phyloP scores from a whole-genome alignment of 352 stramenopile genomes.

The Thraustochytrium striatum region DNA sequence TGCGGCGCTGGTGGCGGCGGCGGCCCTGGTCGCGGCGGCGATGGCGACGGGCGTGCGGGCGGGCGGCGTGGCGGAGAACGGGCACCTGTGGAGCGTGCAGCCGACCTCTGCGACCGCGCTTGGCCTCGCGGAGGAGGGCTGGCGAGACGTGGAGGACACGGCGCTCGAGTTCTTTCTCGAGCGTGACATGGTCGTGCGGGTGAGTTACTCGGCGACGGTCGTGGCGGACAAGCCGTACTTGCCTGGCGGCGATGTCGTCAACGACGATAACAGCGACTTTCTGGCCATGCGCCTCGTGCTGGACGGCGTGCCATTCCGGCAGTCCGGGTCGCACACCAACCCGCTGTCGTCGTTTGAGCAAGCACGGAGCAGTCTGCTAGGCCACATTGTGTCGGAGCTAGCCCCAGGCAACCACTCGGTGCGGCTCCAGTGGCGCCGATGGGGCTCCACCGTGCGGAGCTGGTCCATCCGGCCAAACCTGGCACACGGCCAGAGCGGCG shows the following conservation, averaged over 20 bases:
- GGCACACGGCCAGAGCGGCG: not conserved
- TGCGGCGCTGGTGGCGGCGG: not conserved
- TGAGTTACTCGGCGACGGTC: conserved; percentile 33
- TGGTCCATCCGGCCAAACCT: conserved; percentile 52
- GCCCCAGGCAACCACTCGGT: conserved; percentile 52
- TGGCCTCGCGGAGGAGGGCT: not conserved
- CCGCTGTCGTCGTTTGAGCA: conserved; percentile 55
- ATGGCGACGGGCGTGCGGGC: not conserved
- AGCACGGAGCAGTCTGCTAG: conserved; percentile 51
- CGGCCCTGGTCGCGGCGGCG: not conserved
- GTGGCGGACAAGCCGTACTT: conserved; percentile 32
- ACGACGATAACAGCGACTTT: not conserved
- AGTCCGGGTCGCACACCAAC: conserved; percentile 53
- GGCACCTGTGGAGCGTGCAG: conserved; percentile 34
- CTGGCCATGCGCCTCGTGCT: conserved; percentile 51
- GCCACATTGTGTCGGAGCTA: conserved; percentile 52
- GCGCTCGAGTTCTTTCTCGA: conserved; percentile 17
- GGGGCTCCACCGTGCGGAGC: conserved; percentile 48
- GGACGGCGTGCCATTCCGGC: conserved; percentile 54
- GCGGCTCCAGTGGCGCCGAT: conserved; percentile 42
- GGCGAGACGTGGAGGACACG: conserved; percentile 7
- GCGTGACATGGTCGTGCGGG: conserved; percentile 7
- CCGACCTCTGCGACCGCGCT: not conserved
- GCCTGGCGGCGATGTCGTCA: conserved; percentile 18
- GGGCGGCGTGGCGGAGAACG: conserved; percentile 5